phyloP scores from a whole-genome alignment of 257 asterid species.

The Henckelia pumila region DNA sequence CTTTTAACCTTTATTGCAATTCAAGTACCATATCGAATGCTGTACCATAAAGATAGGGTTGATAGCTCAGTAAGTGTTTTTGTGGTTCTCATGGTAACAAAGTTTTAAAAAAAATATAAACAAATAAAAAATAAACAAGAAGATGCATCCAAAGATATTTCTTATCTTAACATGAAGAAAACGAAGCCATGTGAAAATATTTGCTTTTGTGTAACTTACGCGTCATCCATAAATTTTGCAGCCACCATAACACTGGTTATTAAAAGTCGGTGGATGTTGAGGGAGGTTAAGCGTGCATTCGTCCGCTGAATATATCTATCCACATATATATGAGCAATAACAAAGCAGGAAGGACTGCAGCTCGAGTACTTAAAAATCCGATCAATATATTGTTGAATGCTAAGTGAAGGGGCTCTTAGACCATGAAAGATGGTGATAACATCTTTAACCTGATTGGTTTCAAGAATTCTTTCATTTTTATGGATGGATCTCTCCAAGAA shows the following conservation, averaged over 20 bases:
- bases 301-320: constrained; percentile 64
- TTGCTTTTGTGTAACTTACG: constrained; percentile 50
- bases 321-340: constrained; percentile 67
- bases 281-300: constrained; percentile 49
- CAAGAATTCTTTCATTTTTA: constrained; percentile 53
- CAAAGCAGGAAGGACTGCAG: constrained; percentile 93
- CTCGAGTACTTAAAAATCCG: constrained; percentile 82
- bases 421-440: constrained; percentile 75
- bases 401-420: constrained; percentile 64
- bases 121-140: not conserved
- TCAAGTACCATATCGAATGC: not conserved
- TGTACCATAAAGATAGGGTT: not conserved
- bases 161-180: not conserved
- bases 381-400: constrained; percentile 68
- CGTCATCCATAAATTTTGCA: constrained; percentile 87
- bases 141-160: not conserved
- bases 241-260: constrained; percentile 93
- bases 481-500: constrained; percentile 66
- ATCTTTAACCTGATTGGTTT: constrained; percentile 48
- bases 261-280: constrained; percentile 78
- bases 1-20: not conserved
- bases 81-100: not conserved
- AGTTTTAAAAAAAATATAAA: too few species aligned
- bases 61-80: not conserved
- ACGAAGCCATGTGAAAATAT: not conserved